These are phyloP conservation scores for Tolypocladium nubicola DNA, from an alignment of 2,329 filamentous ascomycete species.

Conservation along the genomic window DNA sequence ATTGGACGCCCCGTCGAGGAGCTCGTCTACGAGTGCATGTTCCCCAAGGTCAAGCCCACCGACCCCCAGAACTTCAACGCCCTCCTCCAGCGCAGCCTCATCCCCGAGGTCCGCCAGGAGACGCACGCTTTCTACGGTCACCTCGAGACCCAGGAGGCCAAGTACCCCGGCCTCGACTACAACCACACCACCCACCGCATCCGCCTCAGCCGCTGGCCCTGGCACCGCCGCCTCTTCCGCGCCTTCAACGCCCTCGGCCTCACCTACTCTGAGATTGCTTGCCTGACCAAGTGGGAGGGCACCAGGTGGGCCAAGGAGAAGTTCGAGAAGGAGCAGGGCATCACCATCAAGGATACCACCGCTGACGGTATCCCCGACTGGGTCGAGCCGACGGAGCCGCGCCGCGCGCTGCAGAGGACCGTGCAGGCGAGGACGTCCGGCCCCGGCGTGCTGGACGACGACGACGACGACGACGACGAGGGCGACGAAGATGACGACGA, in stretches of 20 bases:
- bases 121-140: conserved; percentile 71
- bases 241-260: conserved; percentile 62
- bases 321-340: conserved; percentile 65
- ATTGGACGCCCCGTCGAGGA: conserved; percentile 60
- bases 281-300: conserved; percentile 72
- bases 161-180: conserved; percentile 76
- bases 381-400: conserved; percentile 17
- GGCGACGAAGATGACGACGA: conserved; percentile 23
- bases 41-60: conserved; percentile 53
- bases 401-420: conserved; percentile 6
- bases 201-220: conserved; percentile 66
- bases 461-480: conserved; percentile 22
- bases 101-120: conserved; percentile 69
- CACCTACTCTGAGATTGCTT: conserved; percentile 58
- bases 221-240: conserved; percentile 66
- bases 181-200: conserved; percentile 61
- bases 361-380: conserved; percentile 56
- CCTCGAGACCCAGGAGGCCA: conserved; percentile 68
- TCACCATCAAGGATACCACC: conserved; percentile 60
- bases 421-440: conserved; percentile 1
- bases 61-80: conserved; percentile 64
- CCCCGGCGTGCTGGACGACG: conserved; percentile 12
- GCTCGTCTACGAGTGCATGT: conserved; percentile 65
- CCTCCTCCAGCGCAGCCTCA: conserved; percentile 59
- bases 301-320: conserved; percentile 75